Percentiles rank a stretch among this genome's conserved stretches.
Conservation (phyloP, 805 yeast genomes). For the Saccharomycopsis fermentans region DNA sequence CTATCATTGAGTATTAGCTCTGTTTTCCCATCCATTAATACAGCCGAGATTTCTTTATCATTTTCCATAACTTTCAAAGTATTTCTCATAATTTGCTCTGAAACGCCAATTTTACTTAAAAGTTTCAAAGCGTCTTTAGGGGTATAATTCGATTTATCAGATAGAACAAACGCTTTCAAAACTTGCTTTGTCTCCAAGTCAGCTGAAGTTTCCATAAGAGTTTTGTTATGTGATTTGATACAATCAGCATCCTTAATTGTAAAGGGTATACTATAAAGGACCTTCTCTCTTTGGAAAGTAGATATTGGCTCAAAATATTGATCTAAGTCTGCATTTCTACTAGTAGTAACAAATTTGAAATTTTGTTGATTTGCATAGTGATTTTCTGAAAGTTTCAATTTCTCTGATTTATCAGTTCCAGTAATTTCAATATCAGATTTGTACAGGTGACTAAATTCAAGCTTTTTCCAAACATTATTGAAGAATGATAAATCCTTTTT, state of each 20-base stretch:
- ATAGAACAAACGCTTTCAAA: constrained; percentile 49
- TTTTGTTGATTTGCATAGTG: constrained; percentile 39
- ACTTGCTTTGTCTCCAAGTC: not conserved
- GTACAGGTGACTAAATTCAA: not conserved
- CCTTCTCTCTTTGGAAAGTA: constrained; percentile 60
- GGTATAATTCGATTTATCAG: constrained; percentile 39
- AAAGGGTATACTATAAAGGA: constrained; percentile 3
- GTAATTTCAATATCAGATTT: not conserved
- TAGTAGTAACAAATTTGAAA: constrained; percentile 32
- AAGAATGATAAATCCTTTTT: constrained; percentile 41
- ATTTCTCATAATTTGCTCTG: constrained; percentile 40
- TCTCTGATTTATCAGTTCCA: constrained; percentile 11
- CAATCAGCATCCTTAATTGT: not conserved
- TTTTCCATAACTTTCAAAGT: constrained; percentile 35
- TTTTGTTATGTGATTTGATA: not conserved
- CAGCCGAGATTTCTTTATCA: constrained; percentile 44
- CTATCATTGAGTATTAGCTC: constrained; percentile 50
- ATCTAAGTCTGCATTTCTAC: constrained; percentile 19
- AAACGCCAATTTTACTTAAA: constrained; percentile 38
- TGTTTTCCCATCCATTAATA: constrained; percentile 20
- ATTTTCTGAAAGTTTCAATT: constrained; percentile 26
- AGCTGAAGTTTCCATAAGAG: not conserved
- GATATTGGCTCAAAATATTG: constrained; percentile 39
- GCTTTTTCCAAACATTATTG: constrained; percentile 52
- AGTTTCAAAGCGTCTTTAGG: constrained; percentile 36